Evolutionary conservation across 192 early-diverging fungal species (phyloP).

Genomic region (Backusella psychrophila): DNA sequence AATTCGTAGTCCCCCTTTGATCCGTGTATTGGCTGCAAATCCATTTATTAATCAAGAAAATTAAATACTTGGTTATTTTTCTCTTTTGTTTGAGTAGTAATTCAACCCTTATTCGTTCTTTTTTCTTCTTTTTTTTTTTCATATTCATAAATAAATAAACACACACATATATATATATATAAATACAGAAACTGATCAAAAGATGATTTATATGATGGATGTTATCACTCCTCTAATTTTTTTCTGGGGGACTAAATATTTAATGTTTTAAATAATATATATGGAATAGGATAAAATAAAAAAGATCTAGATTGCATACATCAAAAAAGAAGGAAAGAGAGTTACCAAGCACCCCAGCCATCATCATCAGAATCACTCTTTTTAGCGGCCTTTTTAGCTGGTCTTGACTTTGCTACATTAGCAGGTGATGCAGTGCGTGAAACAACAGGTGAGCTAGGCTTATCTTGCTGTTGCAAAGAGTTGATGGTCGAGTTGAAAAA

Average conservation of each 20-base stretch:
- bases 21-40: conserved; percentile 48
- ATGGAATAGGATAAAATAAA: background rate
- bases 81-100: background rate
- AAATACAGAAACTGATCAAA: background rate
- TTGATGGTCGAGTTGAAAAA: conserved; percentile 38
- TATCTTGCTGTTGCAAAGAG: conserved; percentile 25
- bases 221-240: background rate
- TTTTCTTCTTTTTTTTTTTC: background rate
- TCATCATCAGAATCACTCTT: conserved; percentile 37
- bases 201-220: background rate
- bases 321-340: conserved; percentile 2
- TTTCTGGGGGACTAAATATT: background rate
- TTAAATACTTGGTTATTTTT: background rate
- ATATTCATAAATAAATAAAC: background rate
- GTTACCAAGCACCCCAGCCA: conserved; percentile 36
- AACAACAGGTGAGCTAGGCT: conserved; percentile 21
- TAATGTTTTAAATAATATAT: background rate
- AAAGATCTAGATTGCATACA: background rate
- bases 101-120: background rate
- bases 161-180: background rate
- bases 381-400: conserved; percentile 11
- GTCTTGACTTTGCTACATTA: conserved; percentile 23
- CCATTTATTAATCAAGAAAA: conserved; percentile 33
- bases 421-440: conserved; percentile 11
- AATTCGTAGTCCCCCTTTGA: conserved; percentile 43